Conservation (phyloP, 1,284 basidiomycete species). For the Inonotus hispidus region DNA sequence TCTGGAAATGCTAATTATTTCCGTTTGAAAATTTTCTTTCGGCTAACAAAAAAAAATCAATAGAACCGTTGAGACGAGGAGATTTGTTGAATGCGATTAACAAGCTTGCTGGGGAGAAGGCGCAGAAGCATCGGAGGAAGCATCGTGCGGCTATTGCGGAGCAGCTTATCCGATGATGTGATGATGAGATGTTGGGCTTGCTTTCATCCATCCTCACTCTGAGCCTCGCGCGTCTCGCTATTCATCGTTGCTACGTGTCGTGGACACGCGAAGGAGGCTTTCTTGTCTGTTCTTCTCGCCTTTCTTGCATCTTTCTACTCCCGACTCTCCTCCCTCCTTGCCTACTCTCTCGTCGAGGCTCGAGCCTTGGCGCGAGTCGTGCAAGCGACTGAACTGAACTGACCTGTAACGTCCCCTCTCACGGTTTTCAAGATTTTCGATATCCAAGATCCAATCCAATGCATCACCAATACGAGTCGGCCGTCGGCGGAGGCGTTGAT, state of each 20-base stretch:
- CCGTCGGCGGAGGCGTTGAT: too few species aligned
- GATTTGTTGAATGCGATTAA: conserved; percentile 76
- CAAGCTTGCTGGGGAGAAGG: conserved; percentile 54
- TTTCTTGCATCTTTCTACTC: background rate
- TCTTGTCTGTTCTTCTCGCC: background rate
- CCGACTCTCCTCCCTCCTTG: too few species aligned
- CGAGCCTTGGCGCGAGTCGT: background rate
- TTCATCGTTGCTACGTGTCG: too few species aligned
- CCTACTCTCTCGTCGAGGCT: too few species aligned
- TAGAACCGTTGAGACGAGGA: conserved; percentile 70
- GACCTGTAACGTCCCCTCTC: too few species aligned
- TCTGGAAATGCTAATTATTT: background rate
- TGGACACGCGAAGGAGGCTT: too few species aligned
- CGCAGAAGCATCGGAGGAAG: conserved; percentile 14
- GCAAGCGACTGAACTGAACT: too few species aligned
- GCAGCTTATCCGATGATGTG: conserved; percentile 8
- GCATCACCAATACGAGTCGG: too few species aligned
- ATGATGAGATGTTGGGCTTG: too few species aligned
- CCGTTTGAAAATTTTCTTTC: conserved; percentile 14
- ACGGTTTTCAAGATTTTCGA: too few species aligned
- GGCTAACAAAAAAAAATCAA: background rate
- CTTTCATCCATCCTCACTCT: too few species aligned
- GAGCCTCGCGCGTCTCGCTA: background rate
- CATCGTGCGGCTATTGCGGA: conserved; percentile 7
- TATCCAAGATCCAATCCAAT: too few species aligned